Evolutionary conservation across 768 basidiomycete genomes (phyloP).

Genomic region (Termitomyces sp.): DNA sequence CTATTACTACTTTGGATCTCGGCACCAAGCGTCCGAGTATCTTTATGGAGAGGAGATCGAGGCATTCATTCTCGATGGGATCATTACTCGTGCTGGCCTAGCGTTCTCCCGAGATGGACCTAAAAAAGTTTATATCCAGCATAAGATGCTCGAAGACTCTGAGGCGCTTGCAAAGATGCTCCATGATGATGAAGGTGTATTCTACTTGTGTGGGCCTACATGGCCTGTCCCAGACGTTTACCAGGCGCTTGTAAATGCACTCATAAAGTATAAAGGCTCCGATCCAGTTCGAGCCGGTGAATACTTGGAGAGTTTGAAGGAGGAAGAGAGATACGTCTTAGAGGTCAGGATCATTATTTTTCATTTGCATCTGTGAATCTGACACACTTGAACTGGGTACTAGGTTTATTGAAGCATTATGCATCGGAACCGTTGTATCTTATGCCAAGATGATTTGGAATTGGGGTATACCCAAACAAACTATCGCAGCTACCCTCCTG

Average conservation of each 20-base stretch:
- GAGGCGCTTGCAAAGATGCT: slow-evolving; percentile 71
- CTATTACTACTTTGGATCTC: slow-evolving; percentile 98
- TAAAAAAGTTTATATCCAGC: slow-evolving; percentile 96
- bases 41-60: slow-evolving; percentile 97
- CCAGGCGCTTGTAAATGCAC: slow-evolving; percentile 80
- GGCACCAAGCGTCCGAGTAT: slow-evolving; percentile 92
- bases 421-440: neutral
- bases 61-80: slow-evolving; percentile 78
- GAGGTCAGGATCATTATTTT: slow-evolving; percentile 51
- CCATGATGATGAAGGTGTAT: slow-evolving; percentile 68
- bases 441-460: neutral
- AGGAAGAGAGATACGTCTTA: slow-evolving; percentile 95
- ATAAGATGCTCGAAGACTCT: slow-evolving; percentile 94
- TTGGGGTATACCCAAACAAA: neutral
- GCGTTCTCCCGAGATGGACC: slow-evolving; percentile 95
- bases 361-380: neutral
- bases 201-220: slow-evolving; percentile 97
- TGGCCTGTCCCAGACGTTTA: slow-evolving; percentile 99
- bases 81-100: slow-evolving; percentile 86
- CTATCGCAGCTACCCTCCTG: neutral
- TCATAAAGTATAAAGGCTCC: slow-evolving; percentile 66
- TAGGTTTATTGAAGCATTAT: slow-evolving; percentile 21
- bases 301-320: slow-evolving; percentile 86
- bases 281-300: slow-evolving; percentile 63
- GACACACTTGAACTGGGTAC: neutral